Base-by-base conservation (phyloP, 495 filamentous ascomycete species). In the Platismatia glauca region DNA sequence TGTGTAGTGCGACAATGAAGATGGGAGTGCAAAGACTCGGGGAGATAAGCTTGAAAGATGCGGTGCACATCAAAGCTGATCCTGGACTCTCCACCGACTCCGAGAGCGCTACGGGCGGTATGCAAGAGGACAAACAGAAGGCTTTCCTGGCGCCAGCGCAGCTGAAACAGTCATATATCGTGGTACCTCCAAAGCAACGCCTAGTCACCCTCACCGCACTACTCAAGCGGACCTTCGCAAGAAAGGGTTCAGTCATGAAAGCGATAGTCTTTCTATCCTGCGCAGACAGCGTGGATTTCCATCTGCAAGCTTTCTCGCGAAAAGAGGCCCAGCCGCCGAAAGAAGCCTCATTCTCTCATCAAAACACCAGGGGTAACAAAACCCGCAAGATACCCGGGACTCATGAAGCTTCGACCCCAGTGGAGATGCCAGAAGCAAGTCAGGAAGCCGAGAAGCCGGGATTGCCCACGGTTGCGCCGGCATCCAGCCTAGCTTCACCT, bases 1-100 rank as follows among this genome's bases (percentile, higher is more conserved):
- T 98, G 11, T 97, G 94, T 71, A 97, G 91, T 9, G 94, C 94
- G 13, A 98, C 94, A 1, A 87, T 98, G 85, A 96, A 96, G 76
- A 90, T 94, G 84, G 91, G 89, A 67, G 94, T 96, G 1, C 90
- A 97, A 71, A 86, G 85, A 60, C 75, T 98, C 16, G 90, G 91
- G 57, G 90, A 96, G 69, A 94, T 96, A 71, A 96, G 91, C 78
- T 76, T 98, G 73, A 91, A 95, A 73, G 89, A 97, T 71, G 91
- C 95, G 2, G 80, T 89, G 12, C 90, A 95, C 68, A 89, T 97
- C 70, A 87, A 89, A 59, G 85, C 86, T 0, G 85, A 90, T 64
- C 71, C 75, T 4, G 68, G 64, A 41, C 16, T 34, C 27, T 34
- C 33, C 41, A 27, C 29, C 16, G 13, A 44, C 22, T 12, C 20